Base-by-base conservation (phyloP, 495 filamentous ascomycete species). In the Articulospora tetracladia region DNA sequence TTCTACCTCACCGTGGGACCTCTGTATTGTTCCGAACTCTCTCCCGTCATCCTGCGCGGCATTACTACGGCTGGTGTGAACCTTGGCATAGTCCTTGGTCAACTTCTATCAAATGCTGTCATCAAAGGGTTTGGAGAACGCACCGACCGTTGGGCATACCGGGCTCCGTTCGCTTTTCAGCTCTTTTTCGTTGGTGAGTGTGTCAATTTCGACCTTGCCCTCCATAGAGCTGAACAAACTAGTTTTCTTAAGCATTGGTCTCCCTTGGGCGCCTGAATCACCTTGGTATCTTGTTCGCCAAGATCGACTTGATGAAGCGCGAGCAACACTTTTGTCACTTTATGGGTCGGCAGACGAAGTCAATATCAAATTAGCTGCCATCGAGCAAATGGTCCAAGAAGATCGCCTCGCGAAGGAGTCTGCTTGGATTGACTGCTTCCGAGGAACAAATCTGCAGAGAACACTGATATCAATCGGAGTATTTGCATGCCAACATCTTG, bases 351-450 rank as follows among this genome's bases (percentile, higher is more conserved):
- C 54, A 25, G 27, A 10, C 2, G 41, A 62, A 6, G 13, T 59
- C n/a, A 25, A 19, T 10, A 24, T 30, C 25, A 62, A 59, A 23
- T 41, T 66, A 10, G 51, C 54, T 7, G 23, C 6, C 27, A 66
- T 66, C 1, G 22, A 62, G 36, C 1, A 26, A 13, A 61, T 55
- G 1, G 25, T 59, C 28, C 36, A 46, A 10, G 50, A 59, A 36
- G 64, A 63, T 1, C 12, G 11, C 4, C 1, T n/a, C 1, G 32
- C 6, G 7, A 55, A 60, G 11, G 1, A 53, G 13, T 7, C 24
- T 78, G 1, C 75, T 74, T 32, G 77, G n/a, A 23, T 71, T 28
- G 81, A 85, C 52, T 81, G 80, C 52, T 81, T 86, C 64, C 74
- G 70, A 39, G 81, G 79, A 0, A 70, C 75, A 39, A 79, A 86